These are phyloP conservation scores for Quercus berberidifolia DNA, from an alignment of 306 rosid genomes.

Conservation along the genomic window DNA sequence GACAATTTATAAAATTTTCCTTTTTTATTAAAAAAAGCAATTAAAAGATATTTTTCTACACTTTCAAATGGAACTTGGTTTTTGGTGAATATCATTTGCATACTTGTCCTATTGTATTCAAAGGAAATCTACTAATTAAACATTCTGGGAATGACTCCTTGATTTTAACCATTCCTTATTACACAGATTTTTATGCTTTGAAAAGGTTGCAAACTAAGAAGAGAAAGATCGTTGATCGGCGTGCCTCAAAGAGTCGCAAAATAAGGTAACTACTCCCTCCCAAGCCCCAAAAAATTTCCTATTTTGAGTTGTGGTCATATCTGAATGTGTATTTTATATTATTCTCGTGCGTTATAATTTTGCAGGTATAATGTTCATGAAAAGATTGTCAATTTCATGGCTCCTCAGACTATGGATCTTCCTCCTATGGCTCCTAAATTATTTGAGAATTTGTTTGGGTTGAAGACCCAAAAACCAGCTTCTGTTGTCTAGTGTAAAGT, in stretches of 20 bases:
- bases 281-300: background rate
- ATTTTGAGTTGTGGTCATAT: background rate
- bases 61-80: background rate
- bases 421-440: constrained; percentile 58
- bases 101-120: background rate
- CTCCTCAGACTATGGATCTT: constrained; percentile 47
- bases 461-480: constrained; percentile 43
- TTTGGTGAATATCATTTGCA: background rate
- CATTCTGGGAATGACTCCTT: constrained; percentile 4
- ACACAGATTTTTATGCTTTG: constrained; percentile 63
- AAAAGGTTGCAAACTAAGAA: constrained; percentile 70
- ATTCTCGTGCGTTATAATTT: background rate
- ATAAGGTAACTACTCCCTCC: constrained; percentile 52
- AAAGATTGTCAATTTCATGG: constrained; percentile 83
- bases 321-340: background rate
- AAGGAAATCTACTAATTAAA: background rate
- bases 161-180: constrained; percentile 13
- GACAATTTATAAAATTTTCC: background rate
- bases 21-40: background rate
- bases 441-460: constrained; percentile 67
- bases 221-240: constrained; percentile 79
- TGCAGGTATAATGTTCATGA: constrained; percentile 83
- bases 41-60: background rate
- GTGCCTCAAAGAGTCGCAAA: constrained; percentile 90
- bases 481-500: constrained; percentile 19